These are phyloP conservation scores for Microsporum audouinii DNA, from an alignment of 2,329 filamentous ascomycete genomes.

Conservation along the genomic window DNA sequence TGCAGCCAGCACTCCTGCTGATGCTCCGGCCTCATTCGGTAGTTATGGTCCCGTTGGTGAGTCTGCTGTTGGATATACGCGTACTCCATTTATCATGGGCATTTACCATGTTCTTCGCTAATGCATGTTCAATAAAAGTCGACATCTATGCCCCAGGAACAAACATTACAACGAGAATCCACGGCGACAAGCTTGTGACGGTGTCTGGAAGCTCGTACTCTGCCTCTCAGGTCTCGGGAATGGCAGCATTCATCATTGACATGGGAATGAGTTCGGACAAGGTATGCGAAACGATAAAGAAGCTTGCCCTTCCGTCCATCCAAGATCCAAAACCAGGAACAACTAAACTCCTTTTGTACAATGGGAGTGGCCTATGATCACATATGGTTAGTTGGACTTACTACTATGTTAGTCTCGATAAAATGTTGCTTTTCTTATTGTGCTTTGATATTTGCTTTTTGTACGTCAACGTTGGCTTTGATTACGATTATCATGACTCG, in stretches of 20 bases:
- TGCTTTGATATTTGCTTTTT: no score
- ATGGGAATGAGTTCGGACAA: conserved; percentile 36
- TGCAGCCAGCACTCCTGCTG: conserved; percentile 26
- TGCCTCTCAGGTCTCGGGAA: conserved; percentile 39
- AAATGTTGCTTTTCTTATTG: no score
- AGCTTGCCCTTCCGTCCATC: conserved; percentile 35
- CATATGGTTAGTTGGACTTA: no score
- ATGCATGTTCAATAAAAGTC: conserved; percentile 20
- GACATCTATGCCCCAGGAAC: conserved; percentile 49
- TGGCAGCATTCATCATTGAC: conserved; percentile 42
- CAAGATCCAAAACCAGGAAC: conserved; percentile 15
- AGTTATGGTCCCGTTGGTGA: conserved; percentile 32
- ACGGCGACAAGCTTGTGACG: conserved; percentile 31
- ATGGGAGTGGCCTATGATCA: conserved; percentile 14
- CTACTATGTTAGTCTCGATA: no score
- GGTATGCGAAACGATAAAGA: conserved; percentile 41
- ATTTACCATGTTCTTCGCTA: no score
- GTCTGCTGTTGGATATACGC: neutral
- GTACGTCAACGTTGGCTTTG: no score
- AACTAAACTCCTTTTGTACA: conserved; percentile 22
- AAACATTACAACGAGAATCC: conserved; percentile 40
- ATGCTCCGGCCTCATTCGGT: conserved; percentile 30
- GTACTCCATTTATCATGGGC: no score
- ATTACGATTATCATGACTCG: no score
- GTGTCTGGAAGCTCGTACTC: conserved; percentile 29